Conservation (phyloP, 495 filamentous ascomycete species). For the Hypoxylon intermedium region DNA sequence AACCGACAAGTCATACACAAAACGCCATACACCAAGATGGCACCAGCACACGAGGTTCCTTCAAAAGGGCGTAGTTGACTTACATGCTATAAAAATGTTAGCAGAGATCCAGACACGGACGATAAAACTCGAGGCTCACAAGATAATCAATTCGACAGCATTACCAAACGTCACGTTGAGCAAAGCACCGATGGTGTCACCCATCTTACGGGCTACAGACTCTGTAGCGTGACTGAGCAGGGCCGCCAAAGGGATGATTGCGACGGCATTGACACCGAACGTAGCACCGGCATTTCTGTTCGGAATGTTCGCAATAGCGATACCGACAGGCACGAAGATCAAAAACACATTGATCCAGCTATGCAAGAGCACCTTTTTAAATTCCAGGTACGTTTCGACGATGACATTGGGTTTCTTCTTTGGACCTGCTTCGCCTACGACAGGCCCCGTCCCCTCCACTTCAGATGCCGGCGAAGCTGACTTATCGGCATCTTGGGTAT, state of each 20-base stretch:
- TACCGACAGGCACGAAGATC: slow-evolving; percentile 81
- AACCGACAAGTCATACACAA: no score
- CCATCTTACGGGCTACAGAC: slow-evolving; percentile 75
- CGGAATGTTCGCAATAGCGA: slow-evolving; percentile 63
- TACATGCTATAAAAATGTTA: slow-evolving; percentile 18
- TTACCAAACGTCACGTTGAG: slow-evolving; percentile 91
- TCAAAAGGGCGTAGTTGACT: no score
- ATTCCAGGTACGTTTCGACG: slow-evolving; percentile 56
- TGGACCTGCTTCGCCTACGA: slow-evolving; percentile 48
- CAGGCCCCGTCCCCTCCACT: slow-evolving; percentile 64
- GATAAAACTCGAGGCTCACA: slow-evolving; percentile 50
- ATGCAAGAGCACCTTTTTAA: slow-evolving; percentile 63
- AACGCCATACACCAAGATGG: no score
- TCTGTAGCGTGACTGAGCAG: slow-evolving; percentile 83
- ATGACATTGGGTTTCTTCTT: slow-evolving; percentile 54
- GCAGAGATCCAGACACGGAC: background rate
- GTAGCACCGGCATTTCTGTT: slow-evolving; percentile 48
- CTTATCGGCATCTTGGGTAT: slow-evolving; percentile 41
- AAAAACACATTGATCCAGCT: slow-evolving; percentile 83
- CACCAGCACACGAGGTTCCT: no score
- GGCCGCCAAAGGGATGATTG: slow-evolving; percentile 84
- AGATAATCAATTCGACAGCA: slow-evolving; percentile 89
- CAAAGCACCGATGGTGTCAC: slow-evolving; percentile 80
- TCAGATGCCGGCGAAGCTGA: slow-evolving; percentile 54
- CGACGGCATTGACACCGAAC: slow-evolving; percentile 83